These are phyloP conservation scores for Beauveria varroae DNA, from an alignment of 2,329 filamentous ascomycete genomes.

Conservation along the genomic window DNA sequence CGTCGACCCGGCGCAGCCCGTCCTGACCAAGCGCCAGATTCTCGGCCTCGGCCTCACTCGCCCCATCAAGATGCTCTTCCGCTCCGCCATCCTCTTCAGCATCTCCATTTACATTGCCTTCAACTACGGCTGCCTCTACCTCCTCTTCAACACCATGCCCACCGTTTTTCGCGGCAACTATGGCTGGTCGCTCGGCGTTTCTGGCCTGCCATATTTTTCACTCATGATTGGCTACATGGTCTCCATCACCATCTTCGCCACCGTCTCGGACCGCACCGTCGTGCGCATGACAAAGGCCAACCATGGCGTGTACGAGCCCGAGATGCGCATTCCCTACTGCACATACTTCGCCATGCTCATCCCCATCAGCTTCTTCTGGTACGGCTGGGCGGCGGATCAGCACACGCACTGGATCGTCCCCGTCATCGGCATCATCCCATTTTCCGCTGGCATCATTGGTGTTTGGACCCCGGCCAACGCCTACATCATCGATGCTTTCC, in stretches of 20 bases:
- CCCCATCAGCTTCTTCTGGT: constrained; percentile 28
- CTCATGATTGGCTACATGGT: constrained; percentile 35
- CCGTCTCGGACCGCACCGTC: constrained; percentile 37
- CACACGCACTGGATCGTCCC: constrained; percentile 26
- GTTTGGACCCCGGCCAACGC: constrained; percentile 44
- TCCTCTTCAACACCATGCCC: constrained; percentile 48
- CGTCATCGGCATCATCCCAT: constrained; percentile 32
- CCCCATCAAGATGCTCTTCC: constrained; percentile 43
- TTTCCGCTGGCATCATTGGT: constrained; percentile 37
- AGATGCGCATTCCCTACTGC: constrained; percentile 28
- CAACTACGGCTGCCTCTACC: constrained; percentile 43
- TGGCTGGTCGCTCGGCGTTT: constrained; percentile 36
- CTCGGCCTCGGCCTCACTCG: constrained; percentile 43
- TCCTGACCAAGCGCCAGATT: constrained; percentile 18
- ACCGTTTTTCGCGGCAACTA: constrained; percentile 40
- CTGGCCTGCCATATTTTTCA: constrained; percentile 42
- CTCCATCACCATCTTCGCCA: constrained; percentile 34
- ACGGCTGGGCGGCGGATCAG: constrained; percentile 26
- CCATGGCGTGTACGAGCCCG: constrained; percentile 26
- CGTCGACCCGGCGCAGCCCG: constrained; percentile 22
- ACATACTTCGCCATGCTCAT: constrained; percentile 25
- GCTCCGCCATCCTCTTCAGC: constrained; percentile 39
- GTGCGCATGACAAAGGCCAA: constrained; percentile 38
- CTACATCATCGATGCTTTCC: constrained; percentile 27
- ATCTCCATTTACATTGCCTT: constrained; percentile 44